These are phyloP conservation scores for Serendipita sp. DNA, from an alignment of 768 basidiomycete species.

Conservation along the genomic window DNA sequence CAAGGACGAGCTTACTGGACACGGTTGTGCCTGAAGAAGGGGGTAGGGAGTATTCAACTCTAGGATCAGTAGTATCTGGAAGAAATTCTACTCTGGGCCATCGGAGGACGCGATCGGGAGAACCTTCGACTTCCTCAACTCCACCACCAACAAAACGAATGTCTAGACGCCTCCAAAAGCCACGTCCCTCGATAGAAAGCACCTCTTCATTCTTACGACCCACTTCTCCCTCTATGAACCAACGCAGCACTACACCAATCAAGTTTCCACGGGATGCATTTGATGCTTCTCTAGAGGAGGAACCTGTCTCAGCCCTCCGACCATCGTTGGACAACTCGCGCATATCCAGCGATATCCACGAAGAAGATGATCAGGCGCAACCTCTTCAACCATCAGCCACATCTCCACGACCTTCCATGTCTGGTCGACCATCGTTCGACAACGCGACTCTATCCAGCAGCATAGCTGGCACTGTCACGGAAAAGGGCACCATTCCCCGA, in stretches of 20 bases:
- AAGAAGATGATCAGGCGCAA: not conserved
- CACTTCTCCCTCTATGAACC: not conserved
- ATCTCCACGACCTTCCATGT: not conserved
- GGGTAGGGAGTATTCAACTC: not conserved
- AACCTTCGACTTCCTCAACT: not conserved
- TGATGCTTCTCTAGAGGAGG: not conserved
- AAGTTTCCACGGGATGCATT: not conserved
- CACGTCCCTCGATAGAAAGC: not conserved
- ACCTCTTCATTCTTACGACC: not conserved
- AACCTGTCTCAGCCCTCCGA: not conserved
- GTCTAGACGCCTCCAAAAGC: not conserved
- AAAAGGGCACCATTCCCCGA: not conserved
- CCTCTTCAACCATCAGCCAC: not conserved
- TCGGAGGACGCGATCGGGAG: not conserved
- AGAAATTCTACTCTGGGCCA: not conserved
- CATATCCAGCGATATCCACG: not conserved
- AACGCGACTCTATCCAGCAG: not conserved
- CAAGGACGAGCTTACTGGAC: not conserved
- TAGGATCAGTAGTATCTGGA: not conserved
- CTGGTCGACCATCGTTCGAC: not conserved
- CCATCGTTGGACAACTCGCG: not conserved
- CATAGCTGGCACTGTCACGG: not conserved
- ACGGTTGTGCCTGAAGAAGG: constrained; percentile 1
- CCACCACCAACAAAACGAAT: not conserved
- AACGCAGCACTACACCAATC: not conserved